These are phyloP conservation scores for Graphilbum sp. DNA, from an alignment of 2,329 filamentous ascomycete genomes.

Conservation along the genomic window DNA sequence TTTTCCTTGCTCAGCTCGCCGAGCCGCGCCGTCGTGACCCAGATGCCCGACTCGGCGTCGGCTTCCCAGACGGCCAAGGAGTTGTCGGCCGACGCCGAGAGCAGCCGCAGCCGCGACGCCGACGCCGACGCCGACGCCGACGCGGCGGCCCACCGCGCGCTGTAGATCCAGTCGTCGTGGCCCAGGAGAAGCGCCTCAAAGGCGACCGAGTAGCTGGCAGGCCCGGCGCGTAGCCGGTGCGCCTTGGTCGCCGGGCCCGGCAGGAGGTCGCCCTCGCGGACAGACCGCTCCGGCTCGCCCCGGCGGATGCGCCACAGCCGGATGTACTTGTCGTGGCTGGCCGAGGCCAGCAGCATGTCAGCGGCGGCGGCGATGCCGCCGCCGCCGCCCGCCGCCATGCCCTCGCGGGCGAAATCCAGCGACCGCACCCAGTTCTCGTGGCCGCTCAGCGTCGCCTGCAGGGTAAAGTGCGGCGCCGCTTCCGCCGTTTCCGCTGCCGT, in stretches of 20 bases:
- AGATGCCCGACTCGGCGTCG: slow-evolving; percentile 70
- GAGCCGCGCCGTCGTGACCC: slow-evolving; percentile 71
- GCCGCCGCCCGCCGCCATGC: slow-evolving; percentile 30
- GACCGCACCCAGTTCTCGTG: slow-evolving; percentile 94
- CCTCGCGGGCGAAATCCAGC: slow-evolving; percentile 57
- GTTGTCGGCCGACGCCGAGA: slow-evolving; percentile 89
- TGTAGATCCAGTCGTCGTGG: slow-evolving; percentile 98
- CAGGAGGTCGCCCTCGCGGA: slow-evolving; percentile 38
- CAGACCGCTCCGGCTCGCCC: slow-evolving; percentile 27
- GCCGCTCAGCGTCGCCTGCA: slow-evolving; percentile 64
- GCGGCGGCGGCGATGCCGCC: slow-evolving; percentile 33
- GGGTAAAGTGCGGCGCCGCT: slow-evolving; percentile 37
- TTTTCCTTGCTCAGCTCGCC: slow-evolving; percentile 93
- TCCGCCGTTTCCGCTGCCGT: slow-evolving; percentile 13
- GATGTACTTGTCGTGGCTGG: slow-evolving; percentile 95
- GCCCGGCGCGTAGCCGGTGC: slow-evolving; percentile 47
- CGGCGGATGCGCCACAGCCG: slow-evolving; percentile 74
- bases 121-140: slow-evolving; percentile 10
- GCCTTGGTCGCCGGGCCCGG: slow-evolving; percentile 71
- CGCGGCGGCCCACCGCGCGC: slow-evolving; percentile 52
- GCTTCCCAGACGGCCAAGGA: slow-evolving; percentile 87
- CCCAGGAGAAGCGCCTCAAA: slow-evolving; percentile 90
- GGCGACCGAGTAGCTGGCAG: slow-evolving; percentile 57
- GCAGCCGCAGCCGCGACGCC: slow-evolving; percentile 38
- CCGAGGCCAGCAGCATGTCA: slow-evolving; percentile 74